Evolutionary conservation across 2,329 filamentous ascomycete species (phyloP), one percentile per base, ranked within the genome.

Genomic region (Chalaropsis ovoidea): DNA sequence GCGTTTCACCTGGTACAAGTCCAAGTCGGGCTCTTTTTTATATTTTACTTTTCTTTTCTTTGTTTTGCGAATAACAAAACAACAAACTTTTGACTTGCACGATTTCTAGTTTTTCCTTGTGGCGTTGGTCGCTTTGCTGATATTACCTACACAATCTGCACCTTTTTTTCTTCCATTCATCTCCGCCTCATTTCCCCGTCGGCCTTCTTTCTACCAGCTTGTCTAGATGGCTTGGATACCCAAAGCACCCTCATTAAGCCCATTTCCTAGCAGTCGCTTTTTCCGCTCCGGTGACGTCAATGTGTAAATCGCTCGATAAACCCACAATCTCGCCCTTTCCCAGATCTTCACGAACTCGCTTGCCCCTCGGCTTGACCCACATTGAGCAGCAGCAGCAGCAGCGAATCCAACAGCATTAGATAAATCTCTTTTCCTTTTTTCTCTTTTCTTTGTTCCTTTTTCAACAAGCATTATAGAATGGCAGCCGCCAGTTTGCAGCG

Each of bases 161-260:
- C 47, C 19, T 24, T 24, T 27, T 13, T 52, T 52, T 24, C 24
- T 27, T 27, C 11, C 15, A 1, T 52, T 15, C 24, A 19, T 27
- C 10, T 7, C 24, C 19, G 8, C 6, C 47, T 15, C 22, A 27
- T 27, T 52, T 52, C 22, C 47, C 11, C 15, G n/a, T 1, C 35
- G 35, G 8, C 35, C 35, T 6, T 10, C 1, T 47, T 15, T 47
- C 43, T 47, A n/a, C 17, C 27, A 58, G 15, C 54, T 58, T 39
- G 54, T 58, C 27, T 58, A 58, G 54, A 58, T 58, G 54, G 54
- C 54, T 58, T 39, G 54, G 27, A 58, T 58, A 58, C 24, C 54
- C 39, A 39, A 19, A 58, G n/a, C 27, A 58, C 54, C 17, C n/a
- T 58, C 54, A 58, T 58, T 58, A 19, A 58, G 31, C 27, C 27